Conservation (phyloP, 768 basidiomycete genomes). For the Kondoa malvinella region DNA sequence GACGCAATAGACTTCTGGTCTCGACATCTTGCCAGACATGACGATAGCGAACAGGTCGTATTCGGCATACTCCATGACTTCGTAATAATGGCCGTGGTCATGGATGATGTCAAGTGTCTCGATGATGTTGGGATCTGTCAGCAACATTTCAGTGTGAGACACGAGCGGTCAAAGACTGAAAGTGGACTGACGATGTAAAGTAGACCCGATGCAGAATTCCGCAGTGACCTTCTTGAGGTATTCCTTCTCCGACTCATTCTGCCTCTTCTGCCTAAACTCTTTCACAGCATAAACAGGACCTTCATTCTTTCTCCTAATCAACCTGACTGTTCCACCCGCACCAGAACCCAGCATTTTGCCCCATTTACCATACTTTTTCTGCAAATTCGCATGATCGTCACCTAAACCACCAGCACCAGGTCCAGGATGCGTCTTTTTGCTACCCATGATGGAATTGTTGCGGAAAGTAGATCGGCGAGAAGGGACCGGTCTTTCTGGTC, state of each 20-base stretch:
- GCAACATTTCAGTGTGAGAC: background rate
- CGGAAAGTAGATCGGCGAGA: background rate
- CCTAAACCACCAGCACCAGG: slow-evolving; percentile 36
- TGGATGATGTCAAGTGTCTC: slow-evolving; percentile 95
- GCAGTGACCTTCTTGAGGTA: slow-evolving; percentile 99
- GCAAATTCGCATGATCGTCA: slow-evolving; percentile 71
- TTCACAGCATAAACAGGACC: slow-evolving; percentile 76
- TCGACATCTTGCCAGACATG: slow-evolving; percentile 98
- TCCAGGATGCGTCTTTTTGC: background rate
- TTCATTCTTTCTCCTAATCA: slow-evolving; percentile 49
- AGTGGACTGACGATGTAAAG: slow-evolving; percentile 3
- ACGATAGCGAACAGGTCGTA: slow-evolving; percentile 97
- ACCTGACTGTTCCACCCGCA: slow-evolving; percentile 92
- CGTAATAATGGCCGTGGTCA: slow-evolving; percentile 95
- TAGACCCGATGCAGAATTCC: slow-evolving; percentile 81
- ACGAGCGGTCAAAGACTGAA: background rate
- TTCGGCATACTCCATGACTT: slow-evolving; percentile 99
- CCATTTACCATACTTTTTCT: slow-evolving; percentile 99
- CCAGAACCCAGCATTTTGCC: slow-evolving; percentile 86
- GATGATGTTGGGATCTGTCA: slow-evolving; percentile 73
- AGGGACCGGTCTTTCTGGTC: slow-evolving; percentile 26
- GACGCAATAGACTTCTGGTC: slow-evolving; percentile 96
- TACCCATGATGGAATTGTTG: background rate
- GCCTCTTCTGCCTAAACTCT: slow-evolving; percentile 79
- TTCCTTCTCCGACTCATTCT: slow-evolving; percentile 81